Conservation (phyloP, 2,329 filamentous ascomycete genomes). For the Lasiodiplodia sp. region DNA sequence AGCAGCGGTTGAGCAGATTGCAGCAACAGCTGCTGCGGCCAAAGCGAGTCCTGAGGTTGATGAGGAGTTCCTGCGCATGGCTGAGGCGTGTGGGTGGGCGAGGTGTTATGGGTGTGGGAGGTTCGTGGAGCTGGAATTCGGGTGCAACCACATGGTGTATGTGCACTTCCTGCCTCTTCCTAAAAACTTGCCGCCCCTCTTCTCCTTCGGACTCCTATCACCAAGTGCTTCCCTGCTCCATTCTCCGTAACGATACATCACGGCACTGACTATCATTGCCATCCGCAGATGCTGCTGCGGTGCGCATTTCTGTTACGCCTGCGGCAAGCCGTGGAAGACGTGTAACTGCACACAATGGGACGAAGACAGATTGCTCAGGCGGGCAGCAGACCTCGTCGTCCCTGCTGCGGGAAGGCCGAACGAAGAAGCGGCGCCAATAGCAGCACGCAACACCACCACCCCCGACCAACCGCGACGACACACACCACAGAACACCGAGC, state of each 20-base stretch:
- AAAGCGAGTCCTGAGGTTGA: background rate
- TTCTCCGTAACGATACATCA: background rate
- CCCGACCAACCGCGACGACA: background rate
- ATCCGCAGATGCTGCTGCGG: constrained; percentile 58
- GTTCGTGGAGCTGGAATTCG: constrained; percentile 68
- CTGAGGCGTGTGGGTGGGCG: constrained; percentile 68
- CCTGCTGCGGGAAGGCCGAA: background rate
- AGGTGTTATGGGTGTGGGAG: constrained; percentile 69
- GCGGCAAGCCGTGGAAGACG: constrained; percentile 53
- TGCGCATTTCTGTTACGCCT: constrained; percentile 73
- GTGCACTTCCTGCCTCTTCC: constrained; percentile 36
- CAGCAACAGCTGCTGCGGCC: constrained; percentile 29
- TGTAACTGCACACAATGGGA: constrained; percentile 28
- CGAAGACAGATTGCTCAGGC: constrained; percentile 12
- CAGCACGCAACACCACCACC: background rate
- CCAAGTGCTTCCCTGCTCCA: too few species aligned
- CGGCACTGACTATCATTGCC: background rate
- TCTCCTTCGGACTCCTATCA: too few species aligned
- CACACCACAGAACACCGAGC: background rate
- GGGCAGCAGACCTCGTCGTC: constrained; percentile 1
- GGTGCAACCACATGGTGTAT: constrained; percentile 71
- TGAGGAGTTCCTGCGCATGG: constrained; percentile 64
- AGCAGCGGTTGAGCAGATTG: background rate
- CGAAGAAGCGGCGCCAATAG: background rate
- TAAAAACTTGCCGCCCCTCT: too few species aligned